These are phyloP conservation scores for Agrostemma githago DNA, from an alignment of 148 eudicot genomes.

Conservation along the genomic window DNA sequence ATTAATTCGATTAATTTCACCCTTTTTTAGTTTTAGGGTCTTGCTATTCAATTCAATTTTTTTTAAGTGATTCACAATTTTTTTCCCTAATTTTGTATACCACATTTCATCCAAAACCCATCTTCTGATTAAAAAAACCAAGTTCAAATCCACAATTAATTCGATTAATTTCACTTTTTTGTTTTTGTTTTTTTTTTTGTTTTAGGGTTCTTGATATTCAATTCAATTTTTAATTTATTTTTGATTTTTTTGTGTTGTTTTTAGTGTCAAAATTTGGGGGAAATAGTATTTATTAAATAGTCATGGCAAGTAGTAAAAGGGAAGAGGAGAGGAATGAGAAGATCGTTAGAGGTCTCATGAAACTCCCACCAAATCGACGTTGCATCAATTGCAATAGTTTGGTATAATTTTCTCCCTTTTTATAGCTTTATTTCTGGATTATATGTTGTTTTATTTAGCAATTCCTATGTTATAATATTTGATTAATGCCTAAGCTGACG, in stretches of 20 bases:
- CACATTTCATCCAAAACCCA: not conserved
- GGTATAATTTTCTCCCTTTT: slow-evolving; percentile 34
- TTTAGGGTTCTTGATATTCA: slow-evolving; percentile 18
- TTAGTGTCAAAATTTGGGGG: not conserved
- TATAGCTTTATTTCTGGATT: slow-evolving; percentile 2
- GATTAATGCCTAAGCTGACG: not conserved
- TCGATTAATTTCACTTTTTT: not conserved
- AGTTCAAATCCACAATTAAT: not conserved
- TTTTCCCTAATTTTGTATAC: not conserved
- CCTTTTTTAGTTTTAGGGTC: slow-evolving; percentile 15
- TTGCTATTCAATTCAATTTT: not conserved
- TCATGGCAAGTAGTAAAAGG: slow-evolving; percentile 38
- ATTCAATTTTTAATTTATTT: not conserved
- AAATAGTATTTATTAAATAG: not conserved
- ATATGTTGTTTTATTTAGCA: not conserved
- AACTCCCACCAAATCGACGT: slow-evolving; percentile 87
- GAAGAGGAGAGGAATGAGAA: slow-evolving; percentile 84
- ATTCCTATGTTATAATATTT: not conserved
- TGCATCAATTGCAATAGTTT: slow-evolving; percentile 87
- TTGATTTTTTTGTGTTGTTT: not conserved
- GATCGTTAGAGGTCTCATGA: slow-evolving; percentile 88
- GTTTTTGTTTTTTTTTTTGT: not conserved
- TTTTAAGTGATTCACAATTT: slow-evolving; percentile 15
- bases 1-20: not conserved
- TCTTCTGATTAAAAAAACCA: not conserved